Conservation (phyloP, 495 filamentous ascomycete species). For the Pseudevernia furfuracea region DNA sequence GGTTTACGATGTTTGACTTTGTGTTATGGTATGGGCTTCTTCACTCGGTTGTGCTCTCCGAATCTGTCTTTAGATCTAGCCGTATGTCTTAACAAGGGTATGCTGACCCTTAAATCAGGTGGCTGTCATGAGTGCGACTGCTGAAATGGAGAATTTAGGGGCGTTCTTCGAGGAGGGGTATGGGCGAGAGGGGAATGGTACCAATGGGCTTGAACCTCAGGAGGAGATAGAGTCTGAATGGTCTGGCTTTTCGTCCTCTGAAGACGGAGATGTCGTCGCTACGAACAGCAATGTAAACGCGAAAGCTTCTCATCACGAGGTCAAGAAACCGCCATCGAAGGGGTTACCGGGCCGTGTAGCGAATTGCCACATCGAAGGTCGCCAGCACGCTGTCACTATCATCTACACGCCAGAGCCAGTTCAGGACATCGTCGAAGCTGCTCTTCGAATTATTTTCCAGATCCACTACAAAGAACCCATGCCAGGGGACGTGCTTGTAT, state of each 20-base stretch:
- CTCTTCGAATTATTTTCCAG: constrained; percentile 78
- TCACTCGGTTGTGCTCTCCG: background rate
- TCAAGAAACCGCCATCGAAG: background rate
- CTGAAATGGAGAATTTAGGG: constrained; percentile 69
- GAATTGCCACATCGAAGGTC: constrained; percentile 71
- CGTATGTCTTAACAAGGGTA: background rate
- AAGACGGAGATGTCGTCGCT: constrained; percentile 9
- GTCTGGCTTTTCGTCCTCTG: constrained; percentile 23
- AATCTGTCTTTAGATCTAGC: background rate
- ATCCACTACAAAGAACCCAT: constrained; percentile 82
- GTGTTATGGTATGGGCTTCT: background rate
- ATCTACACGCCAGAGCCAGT: constrained; percentile 71
- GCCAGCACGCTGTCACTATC: constrained; percentile 78
- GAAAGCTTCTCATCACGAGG: background rate
- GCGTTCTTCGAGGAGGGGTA: constrained; percentile 60
- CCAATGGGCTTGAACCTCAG: constrained; percentile 1
- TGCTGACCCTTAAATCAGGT: constrained; percentile 32
- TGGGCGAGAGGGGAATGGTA: background rate
- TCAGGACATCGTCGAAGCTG: constrained; percentile 72
- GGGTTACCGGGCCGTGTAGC: constrained; percentile 30
- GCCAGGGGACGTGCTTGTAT: constrained; percentile 89
- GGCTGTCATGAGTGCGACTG: constrained; percentile 93
- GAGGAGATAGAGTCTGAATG: constrained; percentile 21
- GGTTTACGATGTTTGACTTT: background rate
- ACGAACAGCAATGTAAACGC: background rate